These are phyloP conservation scores for Lactarius psammicola DNA, from an alignment of 768 basidiomycete genomes.

Conservation along the genomic window DNA sequence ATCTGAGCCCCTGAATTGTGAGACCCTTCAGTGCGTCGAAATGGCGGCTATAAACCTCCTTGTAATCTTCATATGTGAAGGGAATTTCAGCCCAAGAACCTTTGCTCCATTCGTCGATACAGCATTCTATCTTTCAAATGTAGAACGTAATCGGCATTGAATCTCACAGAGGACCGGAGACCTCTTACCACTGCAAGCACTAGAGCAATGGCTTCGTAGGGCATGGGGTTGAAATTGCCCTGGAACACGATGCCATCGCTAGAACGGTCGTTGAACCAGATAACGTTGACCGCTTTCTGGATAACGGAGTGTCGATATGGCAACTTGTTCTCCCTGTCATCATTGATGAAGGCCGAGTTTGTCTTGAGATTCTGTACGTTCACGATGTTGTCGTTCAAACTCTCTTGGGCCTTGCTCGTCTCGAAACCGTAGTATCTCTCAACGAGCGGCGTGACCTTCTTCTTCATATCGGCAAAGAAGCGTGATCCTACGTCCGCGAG, in stretches of 20 bases:
- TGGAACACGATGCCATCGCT: constrained; percentile 19
- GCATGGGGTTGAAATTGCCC: constrained; percentile 18
- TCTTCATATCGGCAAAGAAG: constrained; percentile 16
- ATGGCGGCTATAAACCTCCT: constrained; percentile 12
- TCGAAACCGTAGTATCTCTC: constrained; percentile 20
- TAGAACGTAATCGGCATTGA: not conserved
- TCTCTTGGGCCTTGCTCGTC: constrained; percentile 16
- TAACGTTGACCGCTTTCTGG: constrained; percentile 18
- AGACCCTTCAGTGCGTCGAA: constrained; percentile 11
- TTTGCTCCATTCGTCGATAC: constrained; percentile 20
- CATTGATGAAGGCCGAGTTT: constrained; percentile 9
- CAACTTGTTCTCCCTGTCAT: not conserved
- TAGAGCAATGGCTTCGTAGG: constrained; percentile 23
- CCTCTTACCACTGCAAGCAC: constrained; percentile 20
- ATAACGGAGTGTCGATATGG: constrained; percentile 21
- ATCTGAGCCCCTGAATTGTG: constrained; percentile 9
- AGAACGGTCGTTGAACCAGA: constrained; percentile 24
- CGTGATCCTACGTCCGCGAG: constrained; percentile 3
- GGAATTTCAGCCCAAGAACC: constrained; percentile 14
- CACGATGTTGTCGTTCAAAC: constrained; percentile 11
- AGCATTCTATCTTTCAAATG: constrained; percentile 18
- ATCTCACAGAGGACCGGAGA: not conserved
- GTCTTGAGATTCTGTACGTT: constrained; percentile 11
- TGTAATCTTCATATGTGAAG: constrained; percentile 21
- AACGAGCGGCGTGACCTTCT: constrained; percentile 17